phyloP scores from a whole-genome alignment of 345 rosid species.

The Eucalyptus pumila region DNA sequence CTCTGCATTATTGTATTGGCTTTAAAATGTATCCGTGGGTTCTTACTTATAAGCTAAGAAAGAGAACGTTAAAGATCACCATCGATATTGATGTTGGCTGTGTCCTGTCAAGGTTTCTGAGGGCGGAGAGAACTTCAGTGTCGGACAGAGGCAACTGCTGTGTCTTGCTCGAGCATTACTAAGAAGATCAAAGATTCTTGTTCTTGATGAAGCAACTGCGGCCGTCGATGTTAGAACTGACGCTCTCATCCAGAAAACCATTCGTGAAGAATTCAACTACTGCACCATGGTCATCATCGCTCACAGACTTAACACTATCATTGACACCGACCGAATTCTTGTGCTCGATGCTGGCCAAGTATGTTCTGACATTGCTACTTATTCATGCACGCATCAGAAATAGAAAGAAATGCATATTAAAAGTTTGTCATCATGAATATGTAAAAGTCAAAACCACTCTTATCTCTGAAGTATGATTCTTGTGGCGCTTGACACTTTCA shows the following conservation, averaged over 20 bases:
- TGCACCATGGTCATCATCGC: slow-evolving; percentile 94
- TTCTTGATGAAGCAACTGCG: slow-evolving; percentile 96
- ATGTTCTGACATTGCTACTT: background rate
- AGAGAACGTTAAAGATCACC: background rate
- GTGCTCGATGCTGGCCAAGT: slow-evolving; percentile 89
- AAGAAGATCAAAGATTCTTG: slow-evolving; percentile 82
- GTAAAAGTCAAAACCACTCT: background rate
- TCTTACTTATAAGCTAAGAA: background rate
- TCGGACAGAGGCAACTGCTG: slow-evolving; percentile 82
- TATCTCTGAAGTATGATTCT: background rate
- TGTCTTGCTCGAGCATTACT: slow-evolving; percentile 90
- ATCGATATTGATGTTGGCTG: background rate
- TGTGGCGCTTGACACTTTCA: background rate
- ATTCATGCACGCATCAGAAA: background rate
- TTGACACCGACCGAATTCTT: slow-evolving; percentile 78
- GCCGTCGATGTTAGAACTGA: slow-evolving; percentile 94
- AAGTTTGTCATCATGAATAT: background rate
- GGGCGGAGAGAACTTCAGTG: slow-evolving; percentile 93
- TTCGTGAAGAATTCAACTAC: slow-evolving; percentile 77
- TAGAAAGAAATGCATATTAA: background rate
- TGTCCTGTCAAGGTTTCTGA: slow-evolving; percentile 16
- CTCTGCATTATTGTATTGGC: background rate
- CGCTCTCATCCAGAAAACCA: slow-evolving; percentile 84
- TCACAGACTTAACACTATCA: slow-evolving; percentile 80
- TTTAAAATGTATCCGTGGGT: background rate